Evolutionary conservation across 192 early-diverging fungal genomes (phyloP).

Genomic region (Backusella macrospora): DNA sequence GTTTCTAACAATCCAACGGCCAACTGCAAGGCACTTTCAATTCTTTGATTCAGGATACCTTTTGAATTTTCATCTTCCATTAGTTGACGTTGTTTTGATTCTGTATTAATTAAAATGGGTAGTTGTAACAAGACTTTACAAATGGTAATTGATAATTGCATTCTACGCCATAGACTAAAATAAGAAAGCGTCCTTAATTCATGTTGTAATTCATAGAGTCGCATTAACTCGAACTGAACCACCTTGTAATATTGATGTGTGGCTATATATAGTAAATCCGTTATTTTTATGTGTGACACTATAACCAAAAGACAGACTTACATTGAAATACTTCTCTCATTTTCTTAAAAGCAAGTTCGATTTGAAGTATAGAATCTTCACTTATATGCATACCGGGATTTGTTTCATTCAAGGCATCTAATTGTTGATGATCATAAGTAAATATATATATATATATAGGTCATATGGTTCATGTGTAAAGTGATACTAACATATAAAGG

Average conservation of each 20-base stretch:
- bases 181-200: slow-evolving; percentile 56
- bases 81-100: slow-evolving; percentile 32
- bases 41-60: slow-evolving; percentile 34
- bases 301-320: too few species aligned
- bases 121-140: slow-evolving; percentile 53
- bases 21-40: slow-evolving; percentile 36
- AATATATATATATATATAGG: background rate
- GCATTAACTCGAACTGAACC: slow-evolving; percentile 59
- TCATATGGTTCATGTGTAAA: background rate
- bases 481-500: slow-evolving; percentile 57
- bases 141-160: slow-evolving; percentile 56
- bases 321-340: slow-evolving; percentile 46
- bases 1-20: slow-evolving; percentile 39
- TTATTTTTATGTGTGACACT: too few species aligned
- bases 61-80: slow-evolving; percentile 10
- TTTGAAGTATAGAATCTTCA: slow-evolving; percentile 47
- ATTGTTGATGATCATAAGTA: background rate
- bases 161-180: slow-evolving; percentile 56
- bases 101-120: slow-evolving; percentile 58
- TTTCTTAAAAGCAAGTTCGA: slow-evolving; percentile 41
- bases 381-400: slow-evolving; percentile 46
- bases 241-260: slow-evolving; percentile 62
- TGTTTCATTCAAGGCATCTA: slow-evolving; percentile 48
- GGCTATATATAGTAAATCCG: slow-evolving; percentile 34
- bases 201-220: slow-evolving; percentile 59